phyloP scores from a whole-genome alignment of 2,329 filamentous ascomycete genomes.

The Cladosporium colombiae region DNA sequence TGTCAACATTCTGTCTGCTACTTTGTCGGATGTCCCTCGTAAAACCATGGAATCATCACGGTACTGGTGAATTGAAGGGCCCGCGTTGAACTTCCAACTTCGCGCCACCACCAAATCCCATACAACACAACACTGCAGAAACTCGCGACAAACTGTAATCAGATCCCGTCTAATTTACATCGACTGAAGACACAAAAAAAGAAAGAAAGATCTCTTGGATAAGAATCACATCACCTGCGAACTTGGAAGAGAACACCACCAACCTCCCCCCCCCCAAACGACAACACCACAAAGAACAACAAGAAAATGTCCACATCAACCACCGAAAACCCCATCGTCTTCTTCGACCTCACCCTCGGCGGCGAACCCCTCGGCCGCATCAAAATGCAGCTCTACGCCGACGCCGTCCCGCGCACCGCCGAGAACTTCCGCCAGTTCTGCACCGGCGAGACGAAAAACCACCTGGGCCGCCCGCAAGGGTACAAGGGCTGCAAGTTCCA shows the following conservation, averaged over 20 bases:
- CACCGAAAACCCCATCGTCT: conserved; percentile 55
- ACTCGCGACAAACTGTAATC: not conserved
- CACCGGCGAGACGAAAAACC: conserved; percentile 85
- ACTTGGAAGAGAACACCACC: not conserved
- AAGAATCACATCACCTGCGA: not conserved
- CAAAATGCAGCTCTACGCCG: conserved; percentile 85
- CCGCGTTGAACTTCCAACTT: too few relatives aligned
- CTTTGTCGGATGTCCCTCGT: too few relatives aligned
- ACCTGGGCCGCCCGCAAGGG: conserved; percentile 75
- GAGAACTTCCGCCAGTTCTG: conserved; percentile 98
- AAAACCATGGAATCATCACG: too few relatives aligned
- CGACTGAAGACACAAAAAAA: not conserved
- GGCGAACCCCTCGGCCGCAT: conserved; percentile 84
- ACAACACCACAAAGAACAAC: not conserved
- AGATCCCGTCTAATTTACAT: not conserved
- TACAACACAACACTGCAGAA: not conserved
- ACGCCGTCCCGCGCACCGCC: conserved; percentile 75
- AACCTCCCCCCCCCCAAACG: too few relatives aligned
- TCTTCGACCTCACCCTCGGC: conserved; percentile 79
- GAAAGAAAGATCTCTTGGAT: not conserved
- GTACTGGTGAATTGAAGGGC: not conserved
- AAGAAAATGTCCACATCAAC: conserved; percentile 24
- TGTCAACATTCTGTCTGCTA: too few relatives aligned
- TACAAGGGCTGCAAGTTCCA: conserved; percentile 97
- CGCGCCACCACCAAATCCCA: not conserved